Base-by-base conservation (phyloP, 805 yeast genomes). In the Cyberlindnera subsufficiens region DNA sequence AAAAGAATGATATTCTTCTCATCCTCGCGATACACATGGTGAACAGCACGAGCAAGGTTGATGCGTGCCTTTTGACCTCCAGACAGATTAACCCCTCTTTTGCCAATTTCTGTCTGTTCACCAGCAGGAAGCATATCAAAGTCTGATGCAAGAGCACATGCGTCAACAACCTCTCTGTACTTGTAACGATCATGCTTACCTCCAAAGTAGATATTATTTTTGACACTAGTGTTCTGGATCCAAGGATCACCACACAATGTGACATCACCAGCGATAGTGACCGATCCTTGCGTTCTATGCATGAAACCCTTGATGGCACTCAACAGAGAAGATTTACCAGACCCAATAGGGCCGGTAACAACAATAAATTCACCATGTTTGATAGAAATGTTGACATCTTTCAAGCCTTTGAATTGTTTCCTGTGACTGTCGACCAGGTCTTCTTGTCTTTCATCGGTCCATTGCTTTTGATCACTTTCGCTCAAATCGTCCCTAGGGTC, bases 181-280 rank as follows among this genome's bases (percentile, higher is more conserved):
- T 63, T 69, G 1, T 64, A 56, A 43, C 70, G 66, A 43, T 81
- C 78, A 44, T 55, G 77, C 17, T 71, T 71, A 8, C 56, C 47
- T 20, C 95, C 95, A 63, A 86, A 86, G 14, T 71, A 38, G 38
- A 86, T 84, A 55, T 86, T 86, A 17, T 82, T 86, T 53, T 74
- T 74, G n/a, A 86, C 77, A 0, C 93, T 82, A 1, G 83, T 75
- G 61, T 85, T 86, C 55, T 82, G 88, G 34, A 86, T 75, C 95
- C 95, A 86, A 13, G 89, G 89, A 27, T 71, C 72, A 25, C 87
- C 85, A 42, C 78, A 72, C 35, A 66, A 58, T n/a, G 68, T 56
- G 9, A 72, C 74, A 53, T 47, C 61, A 3, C 89, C 88, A 33
- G 63, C 59, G 6, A 82, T 66, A 0, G 56, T 39, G 33, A 95